Conservation (phyloP, 2,329 filamentous ascomycete genomes). For the Neodidymelliopsis sp. region DNA sequence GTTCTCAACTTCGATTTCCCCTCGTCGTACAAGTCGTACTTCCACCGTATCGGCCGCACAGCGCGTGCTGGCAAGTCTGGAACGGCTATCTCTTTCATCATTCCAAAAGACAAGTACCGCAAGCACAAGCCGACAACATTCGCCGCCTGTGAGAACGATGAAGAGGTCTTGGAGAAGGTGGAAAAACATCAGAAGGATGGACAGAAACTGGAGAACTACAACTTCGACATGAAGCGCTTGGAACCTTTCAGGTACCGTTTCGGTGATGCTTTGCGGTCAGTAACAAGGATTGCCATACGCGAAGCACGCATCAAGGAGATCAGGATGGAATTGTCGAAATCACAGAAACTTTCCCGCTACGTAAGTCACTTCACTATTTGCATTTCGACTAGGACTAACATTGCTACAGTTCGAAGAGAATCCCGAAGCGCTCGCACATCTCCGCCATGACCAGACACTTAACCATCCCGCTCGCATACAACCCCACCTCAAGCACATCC, state of each 20-base stretch:
- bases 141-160: conserved; percentile 79
- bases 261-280: conserved; percentile 87
- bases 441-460: conserved; percentile 89
- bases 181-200: conserved; percentile 81
- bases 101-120: conserved; percentile 80
- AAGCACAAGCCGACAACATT: conserved; percentile 90
- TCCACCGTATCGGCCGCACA: conserved; percentile 94
- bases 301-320: conserved; percentile 90
- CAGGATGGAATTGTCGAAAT: conserved; percentile 87
- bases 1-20: conserved; percentile 98
- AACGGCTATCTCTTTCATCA: conserved; percentile 94
- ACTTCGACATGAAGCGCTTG: conserved; percentile 92
- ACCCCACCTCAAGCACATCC: conserved; percentile 83
- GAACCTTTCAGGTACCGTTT: conserved; percentile 90
- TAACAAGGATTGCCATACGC: conserved; percentile 87
- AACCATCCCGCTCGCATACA: conserved; percentile 79
- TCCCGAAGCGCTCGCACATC: conserved; percentile 82
- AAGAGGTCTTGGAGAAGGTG: conserved; percentile 82
- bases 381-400: conserved; percentile 18
- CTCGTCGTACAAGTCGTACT: conserved; percentile 86
- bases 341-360: conserved; percentile 73
- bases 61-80: conserved; percentile 89
- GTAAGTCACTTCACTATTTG: conserved; percentile 18
- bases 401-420: conserved; percentile 89
- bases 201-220: conserved; percentile 85